Evolutionary conservation across 2,329 filamentous ascomycete genomes (phyloP).

Genomic region (Colletotrichum liaoningense): DNA sequence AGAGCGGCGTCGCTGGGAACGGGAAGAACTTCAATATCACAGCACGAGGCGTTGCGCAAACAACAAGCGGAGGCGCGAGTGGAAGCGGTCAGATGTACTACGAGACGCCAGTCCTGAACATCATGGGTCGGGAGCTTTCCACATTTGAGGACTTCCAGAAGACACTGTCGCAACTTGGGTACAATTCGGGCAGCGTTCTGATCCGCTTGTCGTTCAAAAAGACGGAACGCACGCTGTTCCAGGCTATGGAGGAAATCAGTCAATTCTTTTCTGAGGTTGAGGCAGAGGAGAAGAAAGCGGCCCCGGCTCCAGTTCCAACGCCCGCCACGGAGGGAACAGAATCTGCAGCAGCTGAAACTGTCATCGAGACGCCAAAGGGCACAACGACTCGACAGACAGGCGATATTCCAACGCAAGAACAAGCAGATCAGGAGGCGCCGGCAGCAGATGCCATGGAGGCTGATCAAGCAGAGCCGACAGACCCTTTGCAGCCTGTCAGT

Average conservation of each 20-base stretch:
- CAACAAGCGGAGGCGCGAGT: conserved; percentile 60
- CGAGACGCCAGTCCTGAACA: conserved; percentile 85
- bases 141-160: conserved; percentile 88
- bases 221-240: conserved; percentile 82
- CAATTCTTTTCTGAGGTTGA: conserved; percentile 74
- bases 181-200: conserved; percentile 85
- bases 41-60: conserved; percentile 78
- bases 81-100: conserved; percentile 85
- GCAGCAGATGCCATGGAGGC: conserved; percentile 43
- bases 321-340: conserved; percentile 26
- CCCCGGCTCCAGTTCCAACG: conserved; percentile 28
- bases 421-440: not conserved
- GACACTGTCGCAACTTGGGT: conserved; percentile 86
- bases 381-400: not conserved
- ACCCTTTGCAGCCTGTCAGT: conserved; percentile 65
- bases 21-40: conserved; percentile 82
- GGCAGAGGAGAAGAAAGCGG: conserved; percentile 38
- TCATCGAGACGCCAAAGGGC: not conserved
- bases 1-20: conserved; percentile 75
- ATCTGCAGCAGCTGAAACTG: conserved; percentile 29
- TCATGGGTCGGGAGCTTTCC: conserved; percentile 83
- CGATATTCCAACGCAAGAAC: not conserved
- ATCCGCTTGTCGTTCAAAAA: conserved; percentile 81
- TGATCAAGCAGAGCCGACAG: conserved; percentile 39
- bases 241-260: conserved; percentile 85